Conservation (phyloP, 1,284 basidiomycete species). For the Cutaneotrichosporon mucoides region DNA sequence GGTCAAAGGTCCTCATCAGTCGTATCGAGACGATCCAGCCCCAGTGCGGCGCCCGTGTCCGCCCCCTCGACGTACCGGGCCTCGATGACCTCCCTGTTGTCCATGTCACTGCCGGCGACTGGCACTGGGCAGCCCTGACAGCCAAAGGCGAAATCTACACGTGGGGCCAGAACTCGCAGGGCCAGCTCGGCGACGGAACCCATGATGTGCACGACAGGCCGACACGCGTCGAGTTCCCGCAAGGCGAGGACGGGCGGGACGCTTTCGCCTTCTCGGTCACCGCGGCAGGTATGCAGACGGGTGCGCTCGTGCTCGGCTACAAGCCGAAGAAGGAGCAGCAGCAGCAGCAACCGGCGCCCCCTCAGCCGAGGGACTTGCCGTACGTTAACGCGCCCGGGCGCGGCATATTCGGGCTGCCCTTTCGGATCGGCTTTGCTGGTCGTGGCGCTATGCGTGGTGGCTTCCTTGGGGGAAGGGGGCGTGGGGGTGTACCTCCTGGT, state of each 20-base stretch:
- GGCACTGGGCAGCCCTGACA: conserved; percentile 80
- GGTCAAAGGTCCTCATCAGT: conserved; percentile 19
- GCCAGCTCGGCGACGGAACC: conserved; percentile 69
- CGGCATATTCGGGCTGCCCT: neutral
- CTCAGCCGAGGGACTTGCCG: neutral
- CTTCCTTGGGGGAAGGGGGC: neutral
- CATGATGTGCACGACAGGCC: conserved; percentile 51
- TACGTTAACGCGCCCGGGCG: neutral
- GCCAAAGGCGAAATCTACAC: conserved; percentile 69
- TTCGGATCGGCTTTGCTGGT: conserved; percentile 21
- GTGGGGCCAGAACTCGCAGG: conserved; percentile 74
- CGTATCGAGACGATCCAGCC: conserved; percentile 31
- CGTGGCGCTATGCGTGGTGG: conserved; percentile 13
- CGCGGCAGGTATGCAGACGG: conserved; percentile 82
- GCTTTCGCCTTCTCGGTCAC: conserved; percentile 71
- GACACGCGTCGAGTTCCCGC: conserved; percentile 61
- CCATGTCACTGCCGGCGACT: conserved; percentile 81
- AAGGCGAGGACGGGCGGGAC: conserved; percentile 37
- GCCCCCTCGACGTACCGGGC: conserved; percentile 61
- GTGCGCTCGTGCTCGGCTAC: conserved; percentile 71
- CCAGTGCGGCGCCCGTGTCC: conserved; percentile 6
- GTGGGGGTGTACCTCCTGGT: neutral
- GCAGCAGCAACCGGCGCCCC: neutral
- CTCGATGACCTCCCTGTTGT: conserved; percentile 71
- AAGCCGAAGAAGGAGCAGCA: neutral